phyloP scores from a whole-genome alignment of 768 basidiomycete species.

The Collybia mongolica region DNA sequence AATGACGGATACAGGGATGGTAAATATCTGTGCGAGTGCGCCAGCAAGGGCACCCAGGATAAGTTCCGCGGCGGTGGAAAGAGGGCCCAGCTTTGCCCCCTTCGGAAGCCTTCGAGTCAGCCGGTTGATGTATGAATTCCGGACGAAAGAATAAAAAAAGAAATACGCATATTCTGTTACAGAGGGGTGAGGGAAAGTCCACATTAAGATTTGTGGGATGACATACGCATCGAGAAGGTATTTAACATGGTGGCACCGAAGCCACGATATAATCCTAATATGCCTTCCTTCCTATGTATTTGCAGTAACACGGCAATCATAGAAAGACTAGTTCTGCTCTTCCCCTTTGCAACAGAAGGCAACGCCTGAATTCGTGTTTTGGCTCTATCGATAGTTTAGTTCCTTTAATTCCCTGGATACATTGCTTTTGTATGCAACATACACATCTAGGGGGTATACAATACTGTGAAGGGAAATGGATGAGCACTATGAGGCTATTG shows the following conservation, averaged over 20 bases:
- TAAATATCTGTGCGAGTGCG: slow-evolving; percentile 95
- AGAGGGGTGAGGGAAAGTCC: neutral
- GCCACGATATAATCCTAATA: slow-evolving; percentile 83
- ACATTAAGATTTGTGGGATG: slow-evolving; percentile 6
- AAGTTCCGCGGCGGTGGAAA: slow-evolving; percentile 81
- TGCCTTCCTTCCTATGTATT: slow-evolving; percentile 79
- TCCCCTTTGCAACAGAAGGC: slow-evolving; percentile 43
- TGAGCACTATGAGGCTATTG: slow-evolving; percentile 1
- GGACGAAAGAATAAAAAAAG: slow-evolving; percentile 95
- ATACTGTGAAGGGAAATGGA: slow-evolving; percentile 43
- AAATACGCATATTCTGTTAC: slow-evolving; percentile 96
- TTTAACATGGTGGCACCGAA: slow-evolving; percentile 98
- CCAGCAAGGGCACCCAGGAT: slow-evolving; percentile 90
- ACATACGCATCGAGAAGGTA: slow-evolving; percentile 95
- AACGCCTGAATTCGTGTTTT: slow-evolving; percentile 95
- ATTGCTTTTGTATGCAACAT: slow-evolving; percentile 27
- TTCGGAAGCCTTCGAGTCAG: slow-evolving; percentile 56
- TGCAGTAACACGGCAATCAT: slow-evolving; percentile 64
- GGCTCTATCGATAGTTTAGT: slow-evolving; percentile 48
- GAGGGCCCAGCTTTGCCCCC: slow-evolving; percentile 56
- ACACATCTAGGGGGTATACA: slow-evolving; percentile 96
- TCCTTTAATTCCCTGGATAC: neutral
- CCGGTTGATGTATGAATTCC: slow-evolving; percentile 78
- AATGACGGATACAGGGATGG: slow-evolving; percentile 96
- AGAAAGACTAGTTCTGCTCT: slow-evolving; percentile 52